A percentile compares a stretch with the other conserved stretches of the same genome.
Evolutionary conservation across 768 basidiomycete species (phyloP).

Genomic region (Neoboletus subvelutipes): DNA sequence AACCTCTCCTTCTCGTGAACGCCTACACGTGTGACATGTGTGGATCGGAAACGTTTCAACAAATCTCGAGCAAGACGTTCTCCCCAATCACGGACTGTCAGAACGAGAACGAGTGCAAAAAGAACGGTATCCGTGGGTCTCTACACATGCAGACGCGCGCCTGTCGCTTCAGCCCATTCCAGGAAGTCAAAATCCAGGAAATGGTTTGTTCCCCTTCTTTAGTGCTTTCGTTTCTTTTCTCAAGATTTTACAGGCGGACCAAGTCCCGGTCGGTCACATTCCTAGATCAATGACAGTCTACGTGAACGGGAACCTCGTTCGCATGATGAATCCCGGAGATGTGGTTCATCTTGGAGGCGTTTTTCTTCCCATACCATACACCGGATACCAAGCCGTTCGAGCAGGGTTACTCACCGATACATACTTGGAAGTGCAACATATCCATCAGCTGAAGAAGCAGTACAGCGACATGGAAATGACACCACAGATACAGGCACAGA

Average conservation of each 20-base stretch:
- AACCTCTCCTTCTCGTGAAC: slow-evolving; percentile 94
- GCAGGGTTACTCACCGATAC: slow-evolving; percentile 97
- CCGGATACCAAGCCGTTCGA: slow-evolving; percentile 94
- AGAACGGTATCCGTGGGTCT: slow-evolving; percentile 84
- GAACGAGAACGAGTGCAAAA: slow-evolving; percentile 80
- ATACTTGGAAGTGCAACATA: slow-evolving; percentile 88
- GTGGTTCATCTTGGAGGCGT: slow-evolving; percentile 94
- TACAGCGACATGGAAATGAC: slow-evolving; percentile 94
- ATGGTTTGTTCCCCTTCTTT: slow-evolving; percentile 57
- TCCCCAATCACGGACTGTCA: slow-evolving; percentile 86
- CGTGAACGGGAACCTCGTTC: slow-evolving; percentile 84
- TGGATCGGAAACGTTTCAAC: slow-evolving; percentile 98
- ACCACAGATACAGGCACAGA: slow-evolving; percentile 69
- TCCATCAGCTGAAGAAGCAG: slow-evolving; percentile 95
- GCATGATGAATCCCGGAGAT: slow-evolving; percentile 92
- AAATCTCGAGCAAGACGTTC: slow-evolving; percentile 90
- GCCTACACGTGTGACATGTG: slow-evolving; percentile 98
- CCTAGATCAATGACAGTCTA: slow-evolving; percentile 99
- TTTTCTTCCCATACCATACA: slow-evolving; percentile 96
- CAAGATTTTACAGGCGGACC: slow-evolving; percentile 68
- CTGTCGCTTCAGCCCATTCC: slow-evolving; percentile 95
- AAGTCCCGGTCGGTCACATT: slow-evolving; percentile 99
- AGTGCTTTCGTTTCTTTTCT: neutral
- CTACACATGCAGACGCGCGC: slow-evolving; percentile 99
- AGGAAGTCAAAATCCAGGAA: slow-evolving; percentile 98